Conservation (phyloP, 306 rosid genomes). For the Rosa persica region DNA sequence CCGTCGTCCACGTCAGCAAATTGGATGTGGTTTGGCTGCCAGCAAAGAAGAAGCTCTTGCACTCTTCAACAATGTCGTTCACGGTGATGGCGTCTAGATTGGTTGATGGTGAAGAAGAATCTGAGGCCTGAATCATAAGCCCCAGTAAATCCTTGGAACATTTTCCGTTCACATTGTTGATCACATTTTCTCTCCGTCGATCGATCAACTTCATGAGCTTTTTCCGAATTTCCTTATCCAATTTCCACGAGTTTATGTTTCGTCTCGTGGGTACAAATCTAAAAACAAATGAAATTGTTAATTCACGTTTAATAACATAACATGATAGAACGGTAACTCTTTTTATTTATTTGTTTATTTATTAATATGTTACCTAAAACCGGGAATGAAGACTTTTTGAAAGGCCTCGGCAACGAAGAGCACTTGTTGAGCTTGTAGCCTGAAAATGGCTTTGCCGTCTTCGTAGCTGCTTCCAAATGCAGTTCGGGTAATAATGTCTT, state of each 20-base stretch:
- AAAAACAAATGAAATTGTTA: not conserved
- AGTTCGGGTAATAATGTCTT: conserved; percentile 71
- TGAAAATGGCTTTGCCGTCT: conserved; percentile 83
- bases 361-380: conserved; percentile 58
- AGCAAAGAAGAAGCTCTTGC: conserved; percentile 98
- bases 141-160: conserved; percentile 75
- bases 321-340: not conserved
- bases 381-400: conserved; percentile 86
- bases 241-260: conserved; percentile 74
- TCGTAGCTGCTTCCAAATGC: conserved; percentile 90
- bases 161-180: conserved; percentile 19
- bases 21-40: conserved; percentile 99
- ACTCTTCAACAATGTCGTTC: conserved; percentile 90
- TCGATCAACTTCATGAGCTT: conserved; percentile 58
- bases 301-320: not conserved
- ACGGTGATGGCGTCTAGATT: conserved; percentile 46
- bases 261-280: conserved; percentile 81
- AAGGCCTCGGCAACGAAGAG: conserved; percentile 77
- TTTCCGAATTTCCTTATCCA: conserved; percentile 66
- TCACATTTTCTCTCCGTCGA: conserved; percentile 32
- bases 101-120: conserved; percentile 16
- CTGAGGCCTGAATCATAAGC: conserved; percentile 74
- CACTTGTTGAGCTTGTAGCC: conserved; percentile 81
- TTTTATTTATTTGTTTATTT: too few species aligned
- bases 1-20: conserved; percentile 96